A percentile compares a stretch with the other conserved stretches of the same genome.
phyloP scores from a whole-genome alignment of 108 stramenopile species.

The Schizochytrium sp. region DNA sequence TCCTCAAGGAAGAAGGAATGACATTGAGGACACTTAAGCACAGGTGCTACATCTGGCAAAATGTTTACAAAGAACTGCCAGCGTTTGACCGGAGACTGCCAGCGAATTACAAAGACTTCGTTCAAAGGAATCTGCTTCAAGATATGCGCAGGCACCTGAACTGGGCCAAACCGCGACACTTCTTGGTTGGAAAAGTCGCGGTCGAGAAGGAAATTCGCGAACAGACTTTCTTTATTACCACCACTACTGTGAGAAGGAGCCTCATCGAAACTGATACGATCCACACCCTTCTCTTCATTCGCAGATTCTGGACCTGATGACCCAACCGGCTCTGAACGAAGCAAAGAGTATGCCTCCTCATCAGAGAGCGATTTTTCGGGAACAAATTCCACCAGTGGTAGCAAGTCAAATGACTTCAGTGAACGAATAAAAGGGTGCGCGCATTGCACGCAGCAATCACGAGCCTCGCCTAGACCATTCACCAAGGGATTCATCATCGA shows the following conservation, averaged over 20 bases:
- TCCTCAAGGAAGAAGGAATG: conserved; percentile 80
- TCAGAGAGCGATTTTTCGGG: conserved; percentile 73
- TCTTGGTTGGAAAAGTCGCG: conserved; percentile 72
- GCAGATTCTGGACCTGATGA: neutral
- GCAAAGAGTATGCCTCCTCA: conserved; percentile 73
- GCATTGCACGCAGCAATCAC: conserved; percentile 80
- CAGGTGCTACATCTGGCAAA: conserved; percentile 75
- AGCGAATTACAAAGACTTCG: conserved; percentile 65
- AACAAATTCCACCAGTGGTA: conserved; percentile 83
- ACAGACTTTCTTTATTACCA: conserved; percentile 45
- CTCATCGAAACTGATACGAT: conserved; percentile 62
- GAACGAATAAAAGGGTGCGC: conserved; percentile 81
- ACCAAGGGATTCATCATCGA: conserved; percentile 78
- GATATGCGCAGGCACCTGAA: conserved; percentile 66
- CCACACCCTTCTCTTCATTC: conserved; percentile 40
- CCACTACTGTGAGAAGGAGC: conserved; percentile 2
- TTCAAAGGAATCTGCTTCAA: conserved; percentile 64
- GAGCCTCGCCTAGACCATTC: conserved; percentile 63
- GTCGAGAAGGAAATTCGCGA: conserved; percentile 69
- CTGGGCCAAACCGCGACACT: conserved; percentile 62
- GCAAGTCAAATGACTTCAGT: conserved; percentile 79
- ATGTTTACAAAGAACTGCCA: conserved; percentile 79
- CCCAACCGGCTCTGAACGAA: conserved; percentile 51
- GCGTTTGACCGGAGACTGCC: conserved; percentile 26
- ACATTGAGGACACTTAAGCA: conserved; percentile 76